Base-by-base conservation (phyloP, 768 basidiomycete genomes). In the Dioszegia crocea region DNA sequence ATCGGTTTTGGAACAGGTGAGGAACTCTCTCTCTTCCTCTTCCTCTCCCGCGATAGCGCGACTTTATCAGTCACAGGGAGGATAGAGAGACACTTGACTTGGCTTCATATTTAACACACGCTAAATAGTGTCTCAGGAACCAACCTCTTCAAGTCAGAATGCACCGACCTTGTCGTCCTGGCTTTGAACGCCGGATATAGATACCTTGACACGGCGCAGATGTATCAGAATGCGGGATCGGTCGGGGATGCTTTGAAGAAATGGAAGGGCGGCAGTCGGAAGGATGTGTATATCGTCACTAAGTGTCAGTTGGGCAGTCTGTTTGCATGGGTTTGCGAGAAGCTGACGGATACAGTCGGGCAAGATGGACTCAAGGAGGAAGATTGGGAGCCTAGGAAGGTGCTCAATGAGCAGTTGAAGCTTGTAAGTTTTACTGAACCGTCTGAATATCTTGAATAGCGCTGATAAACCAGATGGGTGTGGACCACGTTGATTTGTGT, bases 241-340 rank as follows among this genome's bases (percentile, higher is more conserved):
- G 64, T 78, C n/a, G 78, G 78, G 1, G 50, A 64, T 5, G 79
- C 74, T 0, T 52, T 79, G 26, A 65, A 67, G 39, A 41, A 65
- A 24, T 67, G 62, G 59, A 72, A 66, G 3, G 51, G 76, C 4
- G 54, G 54, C 2, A 54, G 68, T 1, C 47, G 76, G 30, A 67
- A 75, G 47, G 49, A 70, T 52, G 72, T 88, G 8, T 88, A 81
- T 74, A 80, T 88, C 63, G 84, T 84, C 3, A 73, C 71, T 26
- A 77, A 73, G 55, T 65, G 66, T 70, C 46, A 46, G 64, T 65
- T 21, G 23, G 14, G 17, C 21, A 6, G 6, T 43, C 9, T 10
- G 4, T 12, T 10, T 23, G 21, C 23, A 23, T 46, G 14, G 8
- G 21, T 4, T 17, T 23, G 45, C 5, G 16, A 9, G 5, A 46